A percentile compares a stretch with the other conserved stretches of the same genome.
Conservation (phyloP, 495 filamentous ascomycete species). For the Hyaloscypha variabilis region DNA sequence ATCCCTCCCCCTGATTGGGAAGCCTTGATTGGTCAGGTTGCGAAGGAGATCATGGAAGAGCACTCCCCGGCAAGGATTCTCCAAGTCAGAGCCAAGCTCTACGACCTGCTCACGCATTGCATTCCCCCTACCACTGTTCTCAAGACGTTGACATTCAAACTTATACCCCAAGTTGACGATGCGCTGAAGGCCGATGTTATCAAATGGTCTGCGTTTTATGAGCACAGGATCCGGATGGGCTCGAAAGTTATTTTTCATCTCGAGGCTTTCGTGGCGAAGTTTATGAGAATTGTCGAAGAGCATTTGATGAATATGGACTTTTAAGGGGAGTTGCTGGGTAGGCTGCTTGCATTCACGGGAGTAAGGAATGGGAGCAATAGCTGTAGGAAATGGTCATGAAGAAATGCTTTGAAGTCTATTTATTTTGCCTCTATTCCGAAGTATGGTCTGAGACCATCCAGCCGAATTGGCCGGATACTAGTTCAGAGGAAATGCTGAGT, state of each 20-base stretch:
- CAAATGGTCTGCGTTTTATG: constrained; percentile 95
- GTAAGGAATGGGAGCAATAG: background rate
- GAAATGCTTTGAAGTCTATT: background rate
- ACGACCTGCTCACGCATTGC: constrained; percentile 94
- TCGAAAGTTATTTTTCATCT: constrained; percentile 97
- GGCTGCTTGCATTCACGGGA: constrained; percentile 7
- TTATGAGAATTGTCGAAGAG: constrained; percentile 94
- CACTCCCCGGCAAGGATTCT: constrained; percentile 85
- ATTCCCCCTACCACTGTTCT: constrained; percentile 92
- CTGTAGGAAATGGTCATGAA: background rate
- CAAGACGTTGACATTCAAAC: constrained; percentile 91
- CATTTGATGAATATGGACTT: constrained; percentile 92
- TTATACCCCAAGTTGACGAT: constrained; percentile 85
- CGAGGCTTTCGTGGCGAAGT: constrained; percentile 97
- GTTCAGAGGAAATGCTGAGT: background rate
- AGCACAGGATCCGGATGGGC: constrained; percentile 88
- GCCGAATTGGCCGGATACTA: background rate
- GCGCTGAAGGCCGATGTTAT: constrained; percentile 88
- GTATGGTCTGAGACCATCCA: background rate
- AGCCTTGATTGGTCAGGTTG: constrained; percentile 80
- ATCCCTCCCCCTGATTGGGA: constrained; percentile 98
- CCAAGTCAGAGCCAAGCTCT: constrained; percentile 86
- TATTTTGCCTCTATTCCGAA: background rate
- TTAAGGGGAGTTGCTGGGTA: constrained; percentile 26
- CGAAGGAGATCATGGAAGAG: constrained; percentile 88